Evolutionary conservation across 169 alveolate species (phyloP).

Genomic region (Plasmodium reichenowi): DNA sequence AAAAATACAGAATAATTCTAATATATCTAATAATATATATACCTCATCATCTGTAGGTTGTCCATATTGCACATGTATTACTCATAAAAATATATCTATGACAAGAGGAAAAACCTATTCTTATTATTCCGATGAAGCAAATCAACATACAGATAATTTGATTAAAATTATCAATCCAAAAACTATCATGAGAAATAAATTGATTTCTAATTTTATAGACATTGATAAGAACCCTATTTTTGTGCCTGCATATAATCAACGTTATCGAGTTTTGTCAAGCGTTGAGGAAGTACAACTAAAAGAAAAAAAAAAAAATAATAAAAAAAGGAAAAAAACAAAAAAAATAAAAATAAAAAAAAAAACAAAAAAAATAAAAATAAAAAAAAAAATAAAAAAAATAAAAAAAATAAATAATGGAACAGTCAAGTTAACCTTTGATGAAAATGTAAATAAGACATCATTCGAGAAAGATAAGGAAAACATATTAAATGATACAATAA

Average conservation of each 20-base stretch:
- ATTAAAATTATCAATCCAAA: conserved; percentile 22
- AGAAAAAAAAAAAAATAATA: not conserved
- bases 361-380: not conserved
- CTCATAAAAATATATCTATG: too few species aligned
- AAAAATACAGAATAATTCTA: too few species aligned
- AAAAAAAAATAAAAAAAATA: not conserved
- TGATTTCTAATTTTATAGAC: conserved; percentile 47
- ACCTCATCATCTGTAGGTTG: too few species aligned
- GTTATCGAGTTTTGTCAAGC: not conserved
- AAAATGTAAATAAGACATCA: not conserved
- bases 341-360: too few species aligned
- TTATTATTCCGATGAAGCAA: not conserved
- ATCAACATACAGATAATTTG: not conserved
- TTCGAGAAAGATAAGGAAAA: too few species aligned
- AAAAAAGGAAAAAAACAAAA: not conserved
- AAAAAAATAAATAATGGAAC: not conserved
- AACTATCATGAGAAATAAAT: conserved; percentile 10
- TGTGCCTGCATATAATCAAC: not conserved
- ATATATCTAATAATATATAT: too few species aligned
- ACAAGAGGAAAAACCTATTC: not conserved
- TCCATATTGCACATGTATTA: too few species aligned
- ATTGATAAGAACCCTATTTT: conserved; percentile 7
- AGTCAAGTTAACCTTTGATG: not conserved
- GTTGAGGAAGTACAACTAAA: not conserved
- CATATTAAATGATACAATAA: too few species aligned